Evolutionary conservation across 768 basidiomycete genomes (phyloP), one percentile per base, ranked within the genome.

Genomic region (Hericium alpestre): DNA sequence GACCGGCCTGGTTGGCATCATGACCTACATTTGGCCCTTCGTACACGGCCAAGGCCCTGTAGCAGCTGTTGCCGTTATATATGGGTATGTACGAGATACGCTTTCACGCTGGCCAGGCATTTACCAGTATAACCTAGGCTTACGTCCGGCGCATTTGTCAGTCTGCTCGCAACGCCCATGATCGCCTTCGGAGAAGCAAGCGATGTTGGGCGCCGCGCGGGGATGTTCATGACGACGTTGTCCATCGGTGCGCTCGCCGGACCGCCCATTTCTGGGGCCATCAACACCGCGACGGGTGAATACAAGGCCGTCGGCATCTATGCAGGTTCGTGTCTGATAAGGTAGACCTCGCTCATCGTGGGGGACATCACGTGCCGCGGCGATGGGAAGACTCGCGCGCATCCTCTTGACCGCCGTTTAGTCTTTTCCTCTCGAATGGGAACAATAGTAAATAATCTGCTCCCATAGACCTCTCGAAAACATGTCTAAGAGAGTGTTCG

Each of bases 21-120:
- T 84, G 47, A 87, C 87, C 0, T 82, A 82, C 61, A 72, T 72
- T 3, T 92, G 90, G 90, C 90, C 89, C 1, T 84, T 80, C 65
- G 77, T 77, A 0, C 69, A 64, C 41, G 74, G 65, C 25, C 62
- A 77, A 53, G 71, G 66, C 0, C 70, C 74, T 0, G 71, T 83
- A 27, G 73, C 87, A 3, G 77, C 69, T 7, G 66, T 90, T 41
- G 73, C 80, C 0, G 64, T 87, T 8, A 59, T 84, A 10, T 90
- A 89, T 61, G 87, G 87, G 82, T 86, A 55, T 8, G 76, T 66
- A 8, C 41, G 20, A 8, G 32, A 38, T n/a, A 11, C 27, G 11
- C 38, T 51, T 38, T 10, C 10, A n/a, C 23, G 10, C 2, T 56
- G 51, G 22, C 40, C 48, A 12, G 18, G 56, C 39, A 48, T 60